A percentile compares a stretch with the other conserved stretches of the same genome.
Conservation (phyloP, 176 grass and related monocot species). For the Aechmea fasciata region DNA sequence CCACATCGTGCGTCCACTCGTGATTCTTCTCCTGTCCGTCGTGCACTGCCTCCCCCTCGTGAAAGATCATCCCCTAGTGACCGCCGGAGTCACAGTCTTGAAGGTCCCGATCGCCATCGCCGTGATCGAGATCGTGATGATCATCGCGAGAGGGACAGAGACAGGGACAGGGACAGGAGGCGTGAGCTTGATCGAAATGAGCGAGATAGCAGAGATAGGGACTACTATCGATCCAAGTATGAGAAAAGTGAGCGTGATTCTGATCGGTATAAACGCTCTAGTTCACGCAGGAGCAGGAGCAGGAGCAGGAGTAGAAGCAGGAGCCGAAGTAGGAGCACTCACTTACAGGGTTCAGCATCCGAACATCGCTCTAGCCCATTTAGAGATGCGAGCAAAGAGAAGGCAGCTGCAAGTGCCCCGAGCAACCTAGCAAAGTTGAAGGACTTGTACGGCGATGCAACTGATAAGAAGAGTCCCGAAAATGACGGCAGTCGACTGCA, state of each 20-base stretch:
- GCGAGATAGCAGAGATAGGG: constrained; percentile 28
- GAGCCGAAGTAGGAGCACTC: constrained; percentile 18
- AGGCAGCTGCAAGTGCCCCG: constrained; percentile 24
- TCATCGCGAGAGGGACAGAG: constrained; percentile 28
- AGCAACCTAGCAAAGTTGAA: constrained; percentile 81
- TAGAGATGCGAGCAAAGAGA: constrained; percentile 50
- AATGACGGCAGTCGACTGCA: constrained; percentile 30
- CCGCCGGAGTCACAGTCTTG: constrained; percentile 26
- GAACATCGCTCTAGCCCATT: constrained; percentile 37
- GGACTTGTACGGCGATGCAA: constrained; percentile 78
- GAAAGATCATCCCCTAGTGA: constrained; percentile 41
- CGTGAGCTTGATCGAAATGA: constrained; percentile 16
- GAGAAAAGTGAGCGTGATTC: constrained; percentile 45
- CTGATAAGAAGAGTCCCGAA: constrained; percentile 33
- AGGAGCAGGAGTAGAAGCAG: constrained; percentile 29
- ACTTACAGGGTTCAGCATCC: constrained; percentile 1
- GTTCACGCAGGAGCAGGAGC: constrained; percentile 30
- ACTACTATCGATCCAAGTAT: constrained; percentile 24
- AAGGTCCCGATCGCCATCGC: constrained; percentile 22
- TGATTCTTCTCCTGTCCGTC: constrained; percentile 78
- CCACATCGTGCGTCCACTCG: constrained; percentile 94
- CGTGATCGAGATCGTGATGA: constrained; percentile 4
- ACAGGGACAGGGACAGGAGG: constrained; percentile 23
- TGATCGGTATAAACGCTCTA: constrained; percentile 31
- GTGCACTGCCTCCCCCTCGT: constrained; percentile 35